These are phyloP conservation scores for Xylaria venustula DNA, from an alignment of 495 filamentous ascomycete species.

Conservation along the genomic window DNA sequence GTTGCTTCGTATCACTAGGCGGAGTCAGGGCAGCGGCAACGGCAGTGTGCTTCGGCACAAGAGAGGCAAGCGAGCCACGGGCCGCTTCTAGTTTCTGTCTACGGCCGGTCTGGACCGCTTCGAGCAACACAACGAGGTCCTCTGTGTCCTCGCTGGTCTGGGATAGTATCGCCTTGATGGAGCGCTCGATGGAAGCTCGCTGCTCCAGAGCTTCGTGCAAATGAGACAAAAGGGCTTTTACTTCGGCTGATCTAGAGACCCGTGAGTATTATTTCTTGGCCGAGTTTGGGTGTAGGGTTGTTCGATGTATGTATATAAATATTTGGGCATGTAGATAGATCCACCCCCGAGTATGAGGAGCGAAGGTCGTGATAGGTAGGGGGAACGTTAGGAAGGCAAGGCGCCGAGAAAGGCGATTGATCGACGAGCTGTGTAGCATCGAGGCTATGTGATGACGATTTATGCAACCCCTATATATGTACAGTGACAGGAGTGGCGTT, in stretches of 20 bases:
- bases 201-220: not conserved
- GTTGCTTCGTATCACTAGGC: no score
- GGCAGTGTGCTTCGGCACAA: not conserved
- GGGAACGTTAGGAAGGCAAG: no score
- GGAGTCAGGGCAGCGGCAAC: not conserved
- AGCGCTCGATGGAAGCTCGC: not conserved
- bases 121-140: not conserved
- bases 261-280: not conserved
- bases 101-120: not conserved
- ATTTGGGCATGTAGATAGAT: not conserved
- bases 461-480: no score
- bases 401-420: no score
- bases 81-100: not conserved
- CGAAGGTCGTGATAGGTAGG: not conserved
- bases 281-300: no score
- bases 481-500: no score
- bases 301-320: no score
- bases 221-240: conserved; percentile 1
- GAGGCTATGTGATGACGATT: no score
- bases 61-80: not conserved
- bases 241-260: not conserved
- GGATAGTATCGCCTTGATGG: not conserved
- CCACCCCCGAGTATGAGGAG: not conserved
- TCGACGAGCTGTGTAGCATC: no score
- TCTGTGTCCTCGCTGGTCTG: not conserved